These are phyloP conservation scores for Colletotrichum theobromicola DNA, from an alignment of 2,329 filamentous ascomycete species.

Conservation along the genomic window DNA sequence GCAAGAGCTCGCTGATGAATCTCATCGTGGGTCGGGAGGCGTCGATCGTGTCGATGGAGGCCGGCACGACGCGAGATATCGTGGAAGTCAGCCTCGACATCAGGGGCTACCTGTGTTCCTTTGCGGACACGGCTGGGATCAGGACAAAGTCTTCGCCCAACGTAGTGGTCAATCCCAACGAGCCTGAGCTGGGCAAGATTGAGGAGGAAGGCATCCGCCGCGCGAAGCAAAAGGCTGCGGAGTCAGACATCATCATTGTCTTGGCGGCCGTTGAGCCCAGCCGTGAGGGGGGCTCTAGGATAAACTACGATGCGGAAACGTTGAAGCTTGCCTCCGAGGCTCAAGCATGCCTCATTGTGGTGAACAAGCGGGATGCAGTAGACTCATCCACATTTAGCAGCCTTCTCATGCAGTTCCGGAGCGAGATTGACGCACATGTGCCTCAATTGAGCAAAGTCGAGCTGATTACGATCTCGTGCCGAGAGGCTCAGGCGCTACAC, in stretches of 20 bases:
- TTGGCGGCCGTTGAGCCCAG: slow-evolving; percentile 74
- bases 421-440: slow-evolving; percentile 41
- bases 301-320: slow-evolving; percentile 60
- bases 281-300: slow-evolving; percentile 40
- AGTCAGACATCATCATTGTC: slow-evolving; percentile 85
- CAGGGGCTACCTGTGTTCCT: slow-evolving; percentile 87
- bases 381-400: slow-evolving; percentile 34
- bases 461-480: slow-evolving; percentile 75
- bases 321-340: slow-evolving; percentile 56
- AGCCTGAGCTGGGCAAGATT: slow-evolving; percentile 66
- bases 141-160: slow-evolving; percentile 47
- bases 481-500: slow-evolving; percentile 49
- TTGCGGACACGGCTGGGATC: slow-evolving; percentile 94
- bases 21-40: slow-evolving; percentile 88
- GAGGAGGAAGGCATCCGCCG: slow-evolving; percentile 91
- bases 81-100: slow-evolving; percentile 92
- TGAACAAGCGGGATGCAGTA: slow-evolving; percentile 68
- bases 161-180: slow-evolving; percentile 21
- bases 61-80: slow-evolving; percentile 92
- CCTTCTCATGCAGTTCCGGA: slow-evolving; percentile 47
- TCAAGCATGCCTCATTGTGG: slow-evolving; percentile 55
- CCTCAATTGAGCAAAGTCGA: slow-evolving; percentile 43
- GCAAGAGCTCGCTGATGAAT: slow-evolving; percentile 95
- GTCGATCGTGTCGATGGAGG: slow-evolving; percentile 91
- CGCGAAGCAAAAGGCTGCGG: slow-evolving; percentile 78